These are phyloP conservation scores for Boletus smithii DNA, from an alignment of 1,284 basidiomycete genomes.

Conservation along the genomic window DNA sequence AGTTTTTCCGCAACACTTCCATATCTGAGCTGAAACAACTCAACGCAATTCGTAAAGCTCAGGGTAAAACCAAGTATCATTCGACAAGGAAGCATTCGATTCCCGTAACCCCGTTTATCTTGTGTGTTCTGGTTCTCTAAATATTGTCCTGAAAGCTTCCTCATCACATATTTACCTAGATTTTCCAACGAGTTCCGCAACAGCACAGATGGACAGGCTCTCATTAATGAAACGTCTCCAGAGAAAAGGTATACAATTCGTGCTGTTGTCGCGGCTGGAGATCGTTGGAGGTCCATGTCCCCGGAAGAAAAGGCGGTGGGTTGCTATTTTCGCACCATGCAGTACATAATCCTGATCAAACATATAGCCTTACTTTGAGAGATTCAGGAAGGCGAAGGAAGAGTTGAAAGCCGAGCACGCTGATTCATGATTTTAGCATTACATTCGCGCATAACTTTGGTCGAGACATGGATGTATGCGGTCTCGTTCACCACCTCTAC, in stretches of 20 bases:
- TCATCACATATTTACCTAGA: conserved; percentile 10
- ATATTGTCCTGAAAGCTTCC: not conserved
- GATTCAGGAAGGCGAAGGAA: conserved; percentile 16
- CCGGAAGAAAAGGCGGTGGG: conserved; percentile 28
- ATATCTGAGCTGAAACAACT: conserved; percentile 17
- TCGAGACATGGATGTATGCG: conserved; percentile 2
- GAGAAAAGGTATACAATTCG: conserved; percentile 4
- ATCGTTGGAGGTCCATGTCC: conserved; percentile 31
- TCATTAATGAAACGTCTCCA: conserved; percentile 12
- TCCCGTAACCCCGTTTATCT: conserved; percentile 17
- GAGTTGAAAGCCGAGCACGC: conserved; percentile 6
- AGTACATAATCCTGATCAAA: conserved; percentile 1
- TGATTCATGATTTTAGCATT: conserved; percentile 32
- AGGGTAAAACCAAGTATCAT: conserved; percentile 23
- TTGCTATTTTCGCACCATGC: not conserved
- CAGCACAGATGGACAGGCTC: conserved; percentile 15
- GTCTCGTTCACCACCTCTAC: conserved; percentile 3
- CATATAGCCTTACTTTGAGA: conserved; percentile 26
- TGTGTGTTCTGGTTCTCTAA: conserved; percentile 13
- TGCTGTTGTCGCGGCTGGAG: conserved; percentile 13
- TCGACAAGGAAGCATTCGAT: not conserved
- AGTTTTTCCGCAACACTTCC: conserved; percentile 25
- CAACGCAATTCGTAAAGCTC: conserved; percentile 24
- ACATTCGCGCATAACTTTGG: conserved; percentile 37
- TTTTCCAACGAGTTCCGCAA: conserved; percentile 28